Base-by-base conservation (phyloP, 352 stramenopile species). In the Phytophthora boehmeriae region DNA sequence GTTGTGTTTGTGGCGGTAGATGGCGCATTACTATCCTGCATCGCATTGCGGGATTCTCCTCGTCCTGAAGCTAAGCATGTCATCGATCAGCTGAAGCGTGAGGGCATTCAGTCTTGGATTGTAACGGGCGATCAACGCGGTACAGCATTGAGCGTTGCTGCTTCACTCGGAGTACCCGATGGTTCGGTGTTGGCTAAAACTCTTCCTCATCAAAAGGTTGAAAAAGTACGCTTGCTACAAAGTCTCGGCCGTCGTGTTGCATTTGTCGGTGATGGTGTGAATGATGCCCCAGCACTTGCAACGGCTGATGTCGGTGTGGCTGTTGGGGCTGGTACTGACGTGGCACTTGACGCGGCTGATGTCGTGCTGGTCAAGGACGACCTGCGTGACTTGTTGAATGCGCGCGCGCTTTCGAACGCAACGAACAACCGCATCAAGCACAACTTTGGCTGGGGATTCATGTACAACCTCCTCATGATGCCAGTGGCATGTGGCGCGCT, bases 391-490 rank as follows among this genome's bases (percentile, higher is more conserved):
- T 44, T 93, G 8, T 66, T 92, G 5, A 89, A 89, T 23, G 83
- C 81, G 4, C 59, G 81, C 19, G 73, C 84, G 34, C 66, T 93
- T 46, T 90, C 84, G 30, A 59, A 58, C 13, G 67, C 75, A 2
- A 90, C 78, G 25, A 92, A 88, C 59, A 66, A 59, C n/a, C 72
- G 85, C 39, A 92, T 93, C 67, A 80, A 76, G 44, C 79, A 76
- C 63, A 93, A 93, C 44, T 89, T 93, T 53, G 69, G 76, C 25
- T 93, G 83, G 83, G 83, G 67, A 5, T 80, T 89, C 59, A 63
- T 85, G 45, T 92, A 93, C 71, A 91, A 93, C 43, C 20, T 85
- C 10, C 43, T 90, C 25, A 83, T 89, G 71, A 89, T 93, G 79
- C 80, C 85, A 23, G 50, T 93, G 35, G 83, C 85, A 13, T 90